Evolutionary conservation across 805 yeast species (phyloP), one percentile per base, ranked within the genome.

Genomic region (Metschnikowia picachoensis): DNA sequence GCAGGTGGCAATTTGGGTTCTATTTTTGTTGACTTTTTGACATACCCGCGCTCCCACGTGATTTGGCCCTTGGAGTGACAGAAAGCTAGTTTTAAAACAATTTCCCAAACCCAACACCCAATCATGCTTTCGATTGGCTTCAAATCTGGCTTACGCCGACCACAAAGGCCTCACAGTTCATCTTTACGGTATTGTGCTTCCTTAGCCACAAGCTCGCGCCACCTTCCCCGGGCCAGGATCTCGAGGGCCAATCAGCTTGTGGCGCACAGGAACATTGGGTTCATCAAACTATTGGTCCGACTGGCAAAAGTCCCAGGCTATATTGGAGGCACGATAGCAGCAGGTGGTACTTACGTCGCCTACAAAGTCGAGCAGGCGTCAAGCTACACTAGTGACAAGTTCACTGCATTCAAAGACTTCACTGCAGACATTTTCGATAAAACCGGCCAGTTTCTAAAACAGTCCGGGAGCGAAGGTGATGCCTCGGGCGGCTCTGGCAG

Each of bases 291-390:
- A 0, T 67, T 84, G 5, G 77, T 78, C 0, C 77, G 77, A 44
- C 73, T 77, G 1, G 71, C 79, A 1, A 78, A 77, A 51, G 63
- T 85, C 2, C 97, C 97, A 0, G 92, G 89, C 0, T 84, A 84
- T 51, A 69, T 90, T 0, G 98, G 97, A 2, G 91, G 95, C 8
- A 90, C 96, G 0, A 66, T 90, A 31, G 97, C 95, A 2, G 98
- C 97, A 10, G 96, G 95, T 8, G 95, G 96, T 0, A 85, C 96
- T 2, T 94, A 90, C 61, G 83, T 92, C 40, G 89, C 91, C 15
- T 91, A 91, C 64, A 92, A 94, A 63, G 86, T 91, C 9, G 95
- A 90, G 43, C 95, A 92, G 64, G 95, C 95, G 1, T 75, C 87
- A 0, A 72, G 64, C 33, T 87, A 78, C 56, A 80, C 96, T 0